Base-by-base conservation (phyloP, 2,329 filamentous ascomycete genomes). In the Lachnellula willkommii region DNA sequence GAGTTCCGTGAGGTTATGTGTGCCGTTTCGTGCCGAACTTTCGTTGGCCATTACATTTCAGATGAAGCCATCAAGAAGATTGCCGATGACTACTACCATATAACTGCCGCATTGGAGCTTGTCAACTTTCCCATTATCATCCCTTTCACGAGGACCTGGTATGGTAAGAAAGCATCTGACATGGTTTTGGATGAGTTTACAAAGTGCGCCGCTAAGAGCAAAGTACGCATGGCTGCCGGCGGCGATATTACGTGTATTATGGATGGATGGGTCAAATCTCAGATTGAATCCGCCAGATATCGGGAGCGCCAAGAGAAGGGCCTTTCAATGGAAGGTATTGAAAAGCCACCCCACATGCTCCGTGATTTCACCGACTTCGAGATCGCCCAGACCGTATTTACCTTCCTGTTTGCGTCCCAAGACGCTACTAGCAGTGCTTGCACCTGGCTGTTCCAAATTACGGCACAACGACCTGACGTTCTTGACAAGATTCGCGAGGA, bases 121-220 rank as follows among this genome's bases (percentile, higher is more conserved):
- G 94, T 99, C 79, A 97, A 97, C 79, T 96, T 97, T 78, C 93
- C 94, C 57, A 88, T 97, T 74, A 96, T 97, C 70, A 75, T 97
- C 42, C 93, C 93, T 40, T 97, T 83, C 79, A 96, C 92, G 70
- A 93, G 91, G 78, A 91, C 91, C 5, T 97, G 91, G 91, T 95
- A 95, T 69, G 94, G 93, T 66, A 96, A 96, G 81, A 95, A 92
- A 77, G 90, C 91, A 32, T 86, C 93, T 56, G 90, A 96, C 68
- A 90, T 95, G 85, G 90, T 96, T 36, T 79, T 97, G 63, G 81
- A 80, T 49, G 92, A 96, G 71, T 97, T 97, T 69, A 77, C 87
- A 70, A 92, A 90, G 74, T 96, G 93, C 69, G 89, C 93, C 47
- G 89, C 90, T 60, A 96, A 96, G 80, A 88, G 89, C 75, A 96